Evolutionary conservation across 192 early-diverging fungal species (phyloP).

Genomic region (Diversispora epigaea): DNA sequence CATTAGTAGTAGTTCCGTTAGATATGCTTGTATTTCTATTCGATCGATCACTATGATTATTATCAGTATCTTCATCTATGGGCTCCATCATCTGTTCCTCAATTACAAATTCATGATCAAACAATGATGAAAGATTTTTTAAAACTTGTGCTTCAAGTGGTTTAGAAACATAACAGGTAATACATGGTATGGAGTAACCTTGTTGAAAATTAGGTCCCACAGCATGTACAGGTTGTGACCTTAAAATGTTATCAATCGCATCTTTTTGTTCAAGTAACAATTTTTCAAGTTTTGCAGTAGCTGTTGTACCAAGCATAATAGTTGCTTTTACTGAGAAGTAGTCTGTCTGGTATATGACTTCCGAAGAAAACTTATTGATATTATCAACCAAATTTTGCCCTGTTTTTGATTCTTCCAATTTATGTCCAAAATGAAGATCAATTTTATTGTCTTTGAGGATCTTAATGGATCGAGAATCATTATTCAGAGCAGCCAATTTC

Average conservation of each 20-base stretch:
- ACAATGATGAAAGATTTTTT: neutral
- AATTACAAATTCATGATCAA: neutral
- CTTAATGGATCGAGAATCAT: too few relatives aligned
- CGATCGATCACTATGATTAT: neutral
- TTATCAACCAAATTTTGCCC: too few relatives aligned
- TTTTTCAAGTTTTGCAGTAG: too few relatives aligned
- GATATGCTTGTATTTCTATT: too few relatives aligned
- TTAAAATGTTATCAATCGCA: neutral
- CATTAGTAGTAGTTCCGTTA: neutral
- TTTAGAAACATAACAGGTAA: neutral
- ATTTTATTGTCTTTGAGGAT: too few relatives aligned
- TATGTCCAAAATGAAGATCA: too few relatives aligned
- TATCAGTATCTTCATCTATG: neutral
- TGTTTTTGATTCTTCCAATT: too few relatives aligned
- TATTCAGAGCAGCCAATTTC: too few relatives aligned
- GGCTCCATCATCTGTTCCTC: neutral
- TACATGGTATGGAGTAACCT: neutral
- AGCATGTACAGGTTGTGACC: neutral
- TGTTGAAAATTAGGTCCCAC: neutral
- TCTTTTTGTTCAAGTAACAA: neutral
- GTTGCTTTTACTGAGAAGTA: too few relatives aligned
- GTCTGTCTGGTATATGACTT: too few relatives aligned
- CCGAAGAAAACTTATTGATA: too few relatives aligned
- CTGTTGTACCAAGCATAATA: too few relatives aligned
- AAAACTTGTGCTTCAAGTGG: neutral